A percentile compares a stretch with the other conserved stretches of the same genome.
Conservation (phyloP, 2,329 filamentous ascomycete genomes). For the Aspergillus cejpii region DNA sequence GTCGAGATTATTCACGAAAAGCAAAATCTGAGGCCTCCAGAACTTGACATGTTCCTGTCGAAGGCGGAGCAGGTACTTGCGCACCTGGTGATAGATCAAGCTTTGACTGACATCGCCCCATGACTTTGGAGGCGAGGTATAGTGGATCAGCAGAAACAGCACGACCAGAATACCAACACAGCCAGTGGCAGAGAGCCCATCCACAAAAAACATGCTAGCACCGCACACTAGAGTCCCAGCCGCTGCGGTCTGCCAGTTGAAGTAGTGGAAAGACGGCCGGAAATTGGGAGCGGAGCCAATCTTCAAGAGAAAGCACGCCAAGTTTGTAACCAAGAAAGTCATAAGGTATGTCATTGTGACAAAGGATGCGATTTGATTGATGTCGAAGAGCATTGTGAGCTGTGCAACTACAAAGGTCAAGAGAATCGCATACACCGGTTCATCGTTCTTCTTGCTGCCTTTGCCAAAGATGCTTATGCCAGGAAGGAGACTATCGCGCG, state of each 20-base stretch:
- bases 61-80: slow-evolving; percentile 78
- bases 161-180: slow-evolving; percentile 67
- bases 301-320: slow-evolving; percentile 80
- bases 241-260: slow-evolving; percentile 76
- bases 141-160: slow-evolving; percentile 81
- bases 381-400: slow-evolving; percentile 69
- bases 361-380: slow-evolving; percentile 83
- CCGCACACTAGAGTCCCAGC: slow-evolving; percentile 68
- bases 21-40: slow-evolving; percentile 80
- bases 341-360: slow-evolving; percentile 90
- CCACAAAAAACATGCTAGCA: slow-evolving; percentile 82
- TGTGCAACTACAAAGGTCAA: slow-evolving; percentile 71
- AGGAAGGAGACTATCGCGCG: slow-evolving; percentile 69
- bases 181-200: slow-evolving; percentile 68
- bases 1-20: slow-evolving; percentile 77
- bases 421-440: slow-evolving; percentile 69
- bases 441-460: slow-evolving; percentile 64
- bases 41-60: slow-evolving; percentile 88
- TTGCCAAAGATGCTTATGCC: slow-evolving; percentile 67
- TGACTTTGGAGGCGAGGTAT: slow-evolving; percentile 73
- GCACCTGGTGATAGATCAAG: slow-evolving; percentile 79
- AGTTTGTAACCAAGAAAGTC: slow-evolving; percentile 83
- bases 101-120: slow-evolving; percentile 90
- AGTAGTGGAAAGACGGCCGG: slow-evolving; percentile 79
- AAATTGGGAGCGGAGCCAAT: slow-evolving; percentile 86